Percentiles rank a stretch among this genome's conserved stretches.
Evolutionary conservation across 805 yeast genomes (phyloP).

Genomic region (Kuraishia capsulata): DNA sequence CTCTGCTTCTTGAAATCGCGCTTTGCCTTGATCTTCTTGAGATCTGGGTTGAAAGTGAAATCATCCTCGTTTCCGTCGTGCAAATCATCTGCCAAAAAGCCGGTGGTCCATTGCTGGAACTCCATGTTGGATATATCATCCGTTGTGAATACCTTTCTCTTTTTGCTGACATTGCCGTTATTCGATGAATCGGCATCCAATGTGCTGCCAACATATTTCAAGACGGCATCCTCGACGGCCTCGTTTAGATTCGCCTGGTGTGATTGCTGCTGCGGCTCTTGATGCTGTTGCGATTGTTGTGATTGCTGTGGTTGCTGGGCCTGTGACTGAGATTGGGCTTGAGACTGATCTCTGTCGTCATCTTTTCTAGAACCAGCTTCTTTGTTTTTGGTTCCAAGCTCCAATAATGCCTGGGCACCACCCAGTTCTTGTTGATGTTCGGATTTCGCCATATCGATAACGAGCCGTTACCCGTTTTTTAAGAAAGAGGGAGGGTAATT

Average conservation of each 20-base stretch:
- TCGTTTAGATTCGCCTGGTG: slow-evolving; percentile 14
- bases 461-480: not conserved
- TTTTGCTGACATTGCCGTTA: slow-evolving; percentile 4
- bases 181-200: slow-evolving; percentile 21
- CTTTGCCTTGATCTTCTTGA: not conserved
- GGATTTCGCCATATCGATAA: not conserved
- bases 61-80: slow-evolving; percentile 13
- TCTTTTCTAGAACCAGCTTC: slow-evolving; percentile 1
- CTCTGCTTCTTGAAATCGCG: not conserved
- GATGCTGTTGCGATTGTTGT: slow-evolving; percentile 3
- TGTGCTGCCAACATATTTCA: slow-evolving; percentile 62
- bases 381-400: slow-evolving; percentile 10
- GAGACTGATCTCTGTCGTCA: not conserved
- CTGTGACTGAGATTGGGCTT: not conserved
- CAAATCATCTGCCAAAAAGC: slow-evolving; percentile 35
- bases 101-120: slow-evolving; percentile 45
- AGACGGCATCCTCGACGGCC: slow-evolving; percentile 72
- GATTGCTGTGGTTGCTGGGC: no score
- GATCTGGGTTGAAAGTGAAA: slow-evolving; percentile 6
- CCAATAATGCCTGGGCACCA: slow-evolving; percentile 18
- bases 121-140: slow-evolving; percentile 39
- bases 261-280: slow-evolving; percentile 1
- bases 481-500: not conserved
- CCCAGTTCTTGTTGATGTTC: slow-evolving; percentile 15
- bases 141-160: slow-evolving; percentile 21